Base-by-base conservation (phyloP, 2,329 filamentous ascomycete species). In the Dothistroma septosporum region DNA sequence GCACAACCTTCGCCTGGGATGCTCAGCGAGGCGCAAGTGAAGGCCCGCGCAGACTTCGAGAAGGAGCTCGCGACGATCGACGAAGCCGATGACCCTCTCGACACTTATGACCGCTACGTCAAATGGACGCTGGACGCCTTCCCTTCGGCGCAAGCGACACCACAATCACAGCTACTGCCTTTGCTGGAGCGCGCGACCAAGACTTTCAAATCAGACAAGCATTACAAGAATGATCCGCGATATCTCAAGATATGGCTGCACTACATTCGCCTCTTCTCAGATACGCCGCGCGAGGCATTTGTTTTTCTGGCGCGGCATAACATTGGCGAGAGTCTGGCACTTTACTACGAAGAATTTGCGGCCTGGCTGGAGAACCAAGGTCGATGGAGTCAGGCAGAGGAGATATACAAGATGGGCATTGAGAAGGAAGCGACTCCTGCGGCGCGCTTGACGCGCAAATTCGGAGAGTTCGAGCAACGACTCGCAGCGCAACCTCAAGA, bases 331-430 rank as follows among this genome's bases (percentile, higher is more conserved):
- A 81, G 83, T 0, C 83, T 99, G 2, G 94, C 94, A 1, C 80
- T 97, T 3, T 99, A 92, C 75, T 99, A 99, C 76, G 94, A 99
- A 74, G 94, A 97, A 72, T 99, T 96, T 73, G 92, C 94, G 0
- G 89, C 86, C 1, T 97, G 92, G 91, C 80, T 99, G 7, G 94
- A 99, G 77, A 82, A 85, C 37, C 89, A 87, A 7, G 89, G 87
- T 14, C 83, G 93, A 65, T 97, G 91, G 89, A 83, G 82, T 22
- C 94, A 99, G 75, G 93, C 94, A 0, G 92, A 96, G 69, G 94
- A 99, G 75, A 90, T 99, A 0, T 97, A 95, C 74, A 87, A 88
- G 68, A 80, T 96, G 66, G 94, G 94, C 1, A 88, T 99, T 57
- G 90, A 97, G 74, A 87, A 87, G 47, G 92, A 95, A 69, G 94